These are phyloP conservation scores for Viridothelium virens DNA, from an alignment of 495 filamentous ascomycete species.

Conservation along the genomic window DNA sequence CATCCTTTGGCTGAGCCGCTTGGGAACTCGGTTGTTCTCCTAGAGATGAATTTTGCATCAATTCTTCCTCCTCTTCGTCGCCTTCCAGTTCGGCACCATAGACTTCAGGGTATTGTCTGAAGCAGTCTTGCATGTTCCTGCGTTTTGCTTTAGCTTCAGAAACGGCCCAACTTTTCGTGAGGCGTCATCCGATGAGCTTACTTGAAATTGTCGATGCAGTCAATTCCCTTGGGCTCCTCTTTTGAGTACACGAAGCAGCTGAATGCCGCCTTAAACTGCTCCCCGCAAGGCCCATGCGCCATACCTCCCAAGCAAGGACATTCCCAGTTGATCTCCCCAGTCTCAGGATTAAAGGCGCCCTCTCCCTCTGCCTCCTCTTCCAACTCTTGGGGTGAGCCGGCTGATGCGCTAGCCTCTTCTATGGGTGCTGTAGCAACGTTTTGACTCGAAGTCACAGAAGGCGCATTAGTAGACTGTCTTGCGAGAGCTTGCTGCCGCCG, in stretches of 20 bases:
- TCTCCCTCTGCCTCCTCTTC: slow-evolving; percentile 75
- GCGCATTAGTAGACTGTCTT: slow-evolving; percentile 5
- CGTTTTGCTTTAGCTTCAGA: not conserved
- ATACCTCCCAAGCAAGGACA: slow-evolving; percentile 96
- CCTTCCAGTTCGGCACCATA: slow-evolving; percentile 87
- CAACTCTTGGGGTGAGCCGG: slow-evolving; percentile 45
- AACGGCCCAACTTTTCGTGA: too few relatives aligned
- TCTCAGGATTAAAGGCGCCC: slow-evolving; percentile 95
- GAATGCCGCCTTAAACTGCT: slow-evolving; percentile 88
- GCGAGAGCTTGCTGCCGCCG: slow-evolving; percentile 23
- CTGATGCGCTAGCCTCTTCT: slow-evolving; percentile 20
- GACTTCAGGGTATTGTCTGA: slow-evolving; percentile 79
- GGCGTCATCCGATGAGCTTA: slow-evolving; percentile 37
- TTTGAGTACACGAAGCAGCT: slow-evolving; percentile 94
- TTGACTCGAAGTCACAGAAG: slow-evolving; percentile 6
- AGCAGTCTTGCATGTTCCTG: slow-evolving; percentile 95
- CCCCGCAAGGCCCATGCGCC: slow-evolving; percentile 93
- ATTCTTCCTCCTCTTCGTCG: slow-evolving; percentile 54
- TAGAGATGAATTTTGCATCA: not conserved
- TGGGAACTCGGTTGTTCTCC: not conserved
- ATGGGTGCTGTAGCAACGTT: slow-evolving; percentile 13
- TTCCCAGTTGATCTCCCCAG: slow-evolving; percentile 99
- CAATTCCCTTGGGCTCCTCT: slow-evolving; percentile 96
- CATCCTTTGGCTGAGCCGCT: slow-evolving; percentile 5
- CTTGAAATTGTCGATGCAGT: slow-evolving; percentile 98